Evolutionary conservation across 768 basidiomycete species (phyloP).

Genomic region (Candolleomyces aberdarensis): DNA sequence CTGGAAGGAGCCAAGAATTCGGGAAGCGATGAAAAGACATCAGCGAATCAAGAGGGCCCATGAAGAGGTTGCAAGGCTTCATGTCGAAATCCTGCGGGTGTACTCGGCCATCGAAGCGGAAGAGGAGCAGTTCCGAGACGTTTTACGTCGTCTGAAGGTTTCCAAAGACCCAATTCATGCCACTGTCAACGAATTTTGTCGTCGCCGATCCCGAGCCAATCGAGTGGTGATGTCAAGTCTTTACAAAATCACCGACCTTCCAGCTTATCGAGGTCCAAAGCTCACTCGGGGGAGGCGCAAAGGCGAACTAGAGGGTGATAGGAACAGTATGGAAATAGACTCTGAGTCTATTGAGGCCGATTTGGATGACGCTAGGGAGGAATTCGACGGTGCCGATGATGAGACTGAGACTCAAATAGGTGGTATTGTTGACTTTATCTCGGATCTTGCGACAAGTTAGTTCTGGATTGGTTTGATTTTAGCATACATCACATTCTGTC

Average conservation of each 20-base stretch:
- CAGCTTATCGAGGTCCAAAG: neutral
- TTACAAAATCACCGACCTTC: neutral
- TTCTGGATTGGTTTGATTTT: neutral
- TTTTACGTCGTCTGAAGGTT: neutral
- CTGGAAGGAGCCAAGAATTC: slow-evolving; percentile 24
- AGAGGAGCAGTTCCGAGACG: neutral
- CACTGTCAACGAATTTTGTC: neutral
- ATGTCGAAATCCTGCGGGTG: slow-evolving; percentile 28
- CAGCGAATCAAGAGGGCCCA: slow-evolving; percentile 23
- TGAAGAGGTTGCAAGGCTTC: slow-evolving; percentile 27
- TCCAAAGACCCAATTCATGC: neutral
- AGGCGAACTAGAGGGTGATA: neutral
- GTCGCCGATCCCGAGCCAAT: neutral
- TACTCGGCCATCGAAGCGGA: slow-evolving; percentile 23
- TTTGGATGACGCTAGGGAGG: neutral
- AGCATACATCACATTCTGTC: neutral
- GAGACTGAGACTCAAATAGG: neutral
- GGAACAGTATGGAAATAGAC: neutral
- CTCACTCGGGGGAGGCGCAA: neutral
- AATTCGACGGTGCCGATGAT: neutral
- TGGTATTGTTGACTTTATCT: neutral
- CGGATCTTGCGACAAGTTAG: neutral
- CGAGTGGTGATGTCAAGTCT: neutral
- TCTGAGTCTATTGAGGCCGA: neutral
- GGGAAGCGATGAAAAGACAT: slow-evolving; percentile 22